phyloP scores from a whole-genome alignment of 345 rosid species.

The Litchi chinensis region DNA sequence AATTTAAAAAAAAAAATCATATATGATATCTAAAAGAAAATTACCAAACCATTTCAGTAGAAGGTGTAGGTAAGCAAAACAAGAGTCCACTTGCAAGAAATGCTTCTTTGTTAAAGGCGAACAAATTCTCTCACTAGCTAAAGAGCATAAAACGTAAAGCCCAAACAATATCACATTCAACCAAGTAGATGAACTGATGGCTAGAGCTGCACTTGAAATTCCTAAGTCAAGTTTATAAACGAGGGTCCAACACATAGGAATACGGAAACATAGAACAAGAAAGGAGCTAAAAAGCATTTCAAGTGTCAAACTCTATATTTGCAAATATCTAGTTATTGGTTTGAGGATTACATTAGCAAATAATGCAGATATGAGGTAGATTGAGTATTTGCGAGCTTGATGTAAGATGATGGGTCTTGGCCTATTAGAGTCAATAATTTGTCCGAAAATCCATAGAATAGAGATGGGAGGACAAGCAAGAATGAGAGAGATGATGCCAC shows the following conservation, averaged over 20 bases:
- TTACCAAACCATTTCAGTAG: constrained; percentile 57
- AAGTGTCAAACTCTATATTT: constrained; percentile 35
- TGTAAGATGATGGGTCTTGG: constrained; percentile 35
- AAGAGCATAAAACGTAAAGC: constrained; percentile 34
- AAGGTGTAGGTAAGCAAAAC: constrained; percentile 43
- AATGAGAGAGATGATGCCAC: constrained; percentile 27
- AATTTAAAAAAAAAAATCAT: no score
- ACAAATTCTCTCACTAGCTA: constrained; percentile 41
- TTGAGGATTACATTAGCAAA: constrained; percentile 31
- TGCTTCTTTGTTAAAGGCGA: constrained; percentile 24
- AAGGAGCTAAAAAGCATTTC: constrained; percentile 37
- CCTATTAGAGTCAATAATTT: constrained; percentile 31
- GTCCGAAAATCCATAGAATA: constrained; percentile 37
- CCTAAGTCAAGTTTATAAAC: constrained; percentile 36
- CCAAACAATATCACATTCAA: constrained; percentile 38
- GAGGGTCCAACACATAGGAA: constrained; percentile 41
- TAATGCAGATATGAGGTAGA: constrained; percentile 41
- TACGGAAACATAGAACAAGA: constrained; percentile 28
- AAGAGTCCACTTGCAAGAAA: constrained; percentile 31
- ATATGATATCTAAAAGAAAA: neutral
- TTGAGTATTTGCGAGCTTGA: constrained; percentile 30
- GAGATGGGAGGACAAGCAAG: constrained; percentile 29
- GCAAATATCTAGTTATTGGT: constrained; percentile 33
- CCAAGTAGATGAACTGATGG: constrained; percentile 49
- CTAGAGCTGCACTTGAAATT: constrained; percentile 43